These are phyloP conservation scores for Leonotis leonurus DNA, from an alignment of 257 asterid species.

Conservation along the genomic window DNA sequence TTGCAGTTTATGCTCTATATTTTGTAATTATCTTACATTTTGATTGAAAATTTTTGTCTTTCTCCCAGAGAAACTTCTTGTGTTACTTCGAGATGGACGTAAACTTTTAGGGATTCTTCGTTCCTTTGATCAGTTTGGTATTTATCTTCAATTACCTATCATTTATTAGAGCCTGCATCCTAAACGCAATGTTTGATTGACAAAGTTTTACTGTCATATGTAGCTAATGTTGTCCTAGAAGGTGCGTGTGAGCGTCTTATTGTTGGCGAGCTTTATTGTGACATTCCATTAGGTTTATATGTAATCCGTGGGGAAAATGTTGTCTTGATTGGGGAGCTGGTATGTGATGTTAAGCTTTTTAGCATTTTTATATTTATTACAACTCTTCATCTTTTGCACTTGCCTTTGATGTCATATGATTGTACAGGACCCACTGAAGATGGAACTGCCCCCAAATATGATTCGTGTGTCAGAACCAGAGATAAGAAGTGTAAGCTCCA, in stretches of 20 bases:
- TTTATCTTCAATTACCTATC: slow-evolving; percentile 9
- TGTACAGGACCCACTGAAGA: slow-evolving; percentile 70
- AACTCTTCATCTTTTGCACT: neutral
- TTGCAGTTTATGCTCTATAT: neutral
- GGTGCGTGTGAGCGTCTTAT: slow-evolving; percentile 90
- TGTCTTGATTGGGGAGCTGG: slow-evolving; percentile 97
- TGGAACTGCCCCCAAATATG: slow-evolving; percentile 87
- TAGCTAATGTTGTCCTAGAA: slow-evolving; percentile 98
- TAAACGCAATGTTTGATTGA: slow-evolving; percentile 1
- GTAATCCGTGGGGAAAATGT: slow-evolving; percentile 97
- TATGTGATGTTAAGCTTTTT: slow-evolving; percentile 21
- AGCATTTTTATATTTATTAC: neutral
- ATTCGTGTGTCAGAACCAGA: slow-evolving; percentile 65
- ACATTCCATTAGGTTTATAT: slow-evolving; percentile 82
- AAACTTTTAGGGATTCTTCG: slow-evolving; percentile 69
- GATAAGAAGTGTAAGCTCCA: slow-evolving; percentile 62
- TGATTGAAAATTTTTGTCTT: neutral
- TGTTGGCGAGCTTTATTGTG: slow-evolving; percentile 88
- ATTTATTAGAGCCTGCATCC: neutral
- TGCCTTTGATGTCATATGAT: slow-evolving; percentile 2
- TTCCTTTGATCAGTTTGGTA: slow-evolving; percentile 85
- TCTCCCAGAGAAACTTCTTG: slow-evolving; percentile 64
- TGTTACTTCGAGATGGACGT: slow-evolving; percentile 68
- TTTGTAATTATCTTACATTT: neutral
- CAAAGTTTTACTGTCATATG: slow-evolving; percentile 14